Evolutionary conservation across 768 basidiomycete species (phyloP).

Genomic region (Termitomyces eurrhizus): DNA sequence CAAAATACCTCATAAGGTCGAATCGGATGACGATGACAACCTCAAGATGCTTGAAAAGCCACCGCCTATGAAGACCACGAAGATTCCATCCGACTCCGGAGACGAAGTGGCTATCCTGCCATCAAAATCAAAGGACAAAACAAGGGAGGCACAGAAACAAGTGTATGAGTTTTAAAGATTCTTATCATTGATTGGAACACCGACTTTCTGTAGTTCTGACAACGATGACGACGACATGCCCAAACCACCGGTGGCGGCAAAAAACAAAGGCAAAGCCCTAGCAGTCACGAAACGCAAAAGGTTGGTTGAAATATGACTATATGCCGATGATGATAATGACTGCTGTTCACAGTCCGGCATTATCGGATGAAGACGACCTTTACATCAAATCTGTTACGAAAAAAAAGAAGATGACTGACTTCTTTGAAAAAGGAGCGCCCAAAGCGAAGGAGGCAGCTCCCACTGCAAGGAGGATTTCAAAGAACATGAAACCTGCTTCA

Average conservation of each 20-base stretch:
- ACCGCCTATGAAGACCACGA: constrained; percentile 16
- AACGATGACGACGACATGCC: constrained; percentile 12
- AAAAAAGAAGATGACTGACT: constrained; percentile 58
- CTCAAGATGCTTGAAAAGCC: constrained; percentile 12
- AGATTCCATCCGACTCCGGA: constrained; percentile 28
- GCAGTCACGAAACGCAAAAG: constrained; percentile 62
- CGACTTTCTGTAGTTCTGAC: neutral
- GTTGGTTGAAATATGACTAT: constrained; percentile 26
- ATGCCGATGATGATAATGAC: neutral
- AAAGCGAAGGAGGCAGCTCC: constrained; percentile 35
- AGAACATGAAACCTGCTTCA: constrained; percentile 57
- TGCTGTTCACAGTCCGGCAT: constrained; percentile 23
- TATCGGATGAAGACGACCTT: constrained; percentile 33
- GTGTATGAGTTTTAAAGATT: neutral
- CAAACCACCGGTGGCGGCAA: constrained; percentile 4
- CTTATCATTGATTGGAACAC: no score
- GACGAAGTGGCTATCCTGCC: constrained; percentile 20
- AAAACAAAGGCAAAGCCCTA: constrained; percentile 20
- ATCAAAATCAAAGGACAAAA: constrained; percentile 16
- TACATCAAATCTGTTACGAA: constrained; percentile 47
- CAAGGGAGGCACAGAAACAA: constrained; percentile 8
- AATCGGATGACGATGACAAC: constrained; percentile 18
- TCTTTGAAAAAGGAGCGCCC: constrained; percentile 47
- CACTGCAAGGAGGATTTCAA: constrained; percentile 46
- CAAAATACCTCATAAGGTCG: constrained; percentile 18